Evolutionary conservation across 2,329 filamentous ascomycete genomes (phyloP).

Genomic region (Aspergillus fructus): DNA sequence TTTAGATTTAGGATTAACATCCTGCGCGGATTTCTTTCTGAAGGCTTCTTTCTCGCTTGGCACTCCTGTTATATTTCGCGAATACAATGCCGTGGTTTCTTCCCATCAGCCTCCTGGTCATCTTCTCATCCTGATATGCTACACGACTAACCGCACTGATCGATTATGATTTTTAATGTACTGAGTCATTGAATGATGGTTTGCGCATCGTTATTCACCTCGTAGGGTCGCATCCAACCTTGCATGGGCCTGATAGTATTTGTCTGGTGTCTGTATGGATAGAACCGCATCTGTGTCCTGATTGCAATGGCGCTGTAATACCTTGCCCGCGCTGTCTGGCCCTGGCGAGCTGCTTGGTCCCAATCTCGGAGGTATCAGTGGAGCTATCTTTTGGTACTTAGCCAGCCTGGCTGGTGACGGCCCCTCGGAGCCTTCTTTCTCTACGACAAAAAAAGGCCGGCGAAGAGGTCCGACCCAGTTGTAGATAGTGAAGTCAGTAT

Average conservation of each 20-base stretch:
- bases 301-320: no score
- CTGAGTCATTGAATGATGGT: not conserved
- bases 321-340: no score
- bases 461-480: not conserved
- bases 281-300: no score
- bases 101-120: not conserved
- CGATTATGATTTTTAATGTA: not conserved
- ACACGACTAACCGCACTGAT: not conserved
- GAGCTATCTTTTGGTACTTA: no score
- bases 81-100: constrained; percentile 1
- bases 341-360: no score
- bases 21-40: constrained; percentile 11
- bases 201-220: not conserved
- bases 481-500: not conserved
- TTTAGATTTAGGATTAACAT: constrained; percentile 19
- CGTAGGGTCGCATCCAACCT: not conserved
- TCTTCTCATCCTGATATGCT: not conserved
- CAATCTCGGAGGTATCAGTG: no score
- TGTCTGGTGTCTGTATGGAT: no score
- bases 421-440: not conserved
- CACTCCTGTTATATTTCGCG: not conserved
- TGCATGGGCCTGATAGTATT: no score
- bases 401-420: no score
- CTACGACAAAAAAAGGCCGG: not conserved
- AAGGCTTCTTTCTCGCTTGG: not conserved